Evolutionary conservation across 164 flowering plant species (phyloP).

Genomic region (Stephania japonica): DNA sequence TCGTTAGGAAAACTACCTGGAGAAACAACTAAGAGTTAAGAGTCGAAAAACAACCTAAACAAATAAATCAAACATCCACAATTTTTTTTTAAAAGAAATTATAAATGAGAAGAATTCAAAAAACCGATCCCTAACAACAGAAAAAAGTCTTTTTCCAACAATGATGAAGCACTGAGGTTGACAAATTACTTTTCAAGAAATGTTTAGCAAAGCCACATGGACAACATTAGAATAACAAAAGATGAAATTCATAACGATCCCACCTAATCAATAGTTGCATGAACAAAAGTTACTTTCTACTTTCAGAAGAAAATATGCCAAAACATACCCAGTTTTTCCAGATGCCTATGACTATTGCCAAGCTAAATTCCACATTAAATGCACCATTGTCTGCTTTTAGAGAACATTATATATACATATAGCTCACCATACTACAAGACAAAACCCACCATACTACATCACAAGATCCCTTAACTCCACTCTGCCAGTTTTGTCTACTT

Average conservation of each 20-base stretch:
- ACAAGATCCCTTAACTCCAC: too few species aligned
- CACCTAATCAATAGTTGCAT: neutral
- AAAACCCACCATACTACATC: neutral
- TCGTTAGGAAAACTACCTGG: neutral
- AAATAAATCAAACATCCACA: neutral
- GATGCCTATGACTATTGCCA: neutral
- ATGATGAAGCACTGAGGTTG: neutral
- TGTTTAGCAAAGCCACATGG: neutral
- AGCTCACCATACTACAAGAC: neutral
- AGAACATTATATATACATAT: too few species aligned
- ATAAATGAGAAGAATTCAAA: too few species aligned
- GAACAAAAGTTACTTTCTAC: too few species aligned
- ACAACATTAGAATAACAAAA: neutral
- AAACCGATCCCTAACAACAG: too few species aligned
- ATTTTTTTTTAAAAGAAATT: too few species aligned
- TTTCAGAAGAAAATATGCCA: too few species aligned
- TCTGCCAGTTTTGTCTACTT: too few species aligned
- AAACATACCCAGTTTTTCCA: neutral
- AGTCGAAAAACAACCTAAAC: neutral
- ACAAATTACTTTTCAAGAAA: neutral
- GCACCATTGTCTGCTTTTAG: neutral
- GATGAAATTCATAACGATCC: neutral
- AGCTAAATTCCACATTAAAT: neutral
- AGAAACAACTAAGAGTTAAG: neutral
- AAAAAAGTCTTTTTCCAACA: too few species aligned